Base-by-base conservation (phyloP, 495 filamentous ascomycete genomes). In the Hyaloscypha bicolor region DNA sequence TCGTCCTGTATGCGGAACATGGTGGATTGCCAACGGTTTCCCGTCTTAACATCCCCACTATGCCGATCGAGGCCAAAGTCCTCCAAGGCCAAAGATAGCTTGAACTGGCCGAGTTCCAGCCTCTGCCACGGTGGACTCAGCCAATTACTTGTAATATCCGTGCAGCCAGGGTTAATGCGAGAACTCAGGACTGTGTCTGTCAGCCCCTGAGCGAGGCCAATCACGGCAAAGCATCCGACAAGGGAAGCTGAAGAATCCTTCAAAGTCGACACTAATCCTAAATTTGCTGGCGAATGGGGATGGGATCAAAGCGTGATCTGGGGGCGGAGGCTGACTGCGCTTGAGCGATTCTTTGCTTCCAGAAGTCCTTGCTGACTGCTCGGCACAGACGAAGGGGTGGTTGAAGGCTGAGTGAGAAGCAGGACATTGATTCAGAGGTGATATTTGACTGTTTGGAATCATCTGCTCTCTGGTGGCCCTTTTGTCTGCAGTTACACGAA, bases 271-370 rank as follows among this genome's bases (percentile, higher is more conserved):
- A 48, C 42, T 48, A 14, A 37, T 37, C 35, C 35, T 12, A 37
- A 37, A 37, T 37, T 37, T 37, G 35, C 42, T 48, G 3, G 42
- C 42, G 42, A 48, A 48, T 48, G 1, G 16, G 42, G 42, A 14
- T 14, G 16, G 6, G 3, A 48, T 48, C 42, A 3, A 48, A 4
- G 42, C 42, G 9, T 19, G 42, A 48, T 48, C 42, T 48, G 42
- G 42, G 42, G 42, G 11, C 42, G 42, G 42, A 48, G 42, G 42
- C 42, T 48, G 42, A 32, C 53, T 9, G 53, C 1, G 53, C 3
- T 56, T 25, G 22, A 6, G 6, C 51, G 30, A 22, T 63, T 21
- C 45, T 63, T n/a, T 63, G 42, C 60, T 63, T 63, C 60, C 21
- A 52, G 60, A 63, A 52, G 42, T 16, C 45, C 21, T 30, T 22